Conservation (phyloP, 2,329 filamentous ascomycete species). For the Xylariaceae sp. region DNA sequence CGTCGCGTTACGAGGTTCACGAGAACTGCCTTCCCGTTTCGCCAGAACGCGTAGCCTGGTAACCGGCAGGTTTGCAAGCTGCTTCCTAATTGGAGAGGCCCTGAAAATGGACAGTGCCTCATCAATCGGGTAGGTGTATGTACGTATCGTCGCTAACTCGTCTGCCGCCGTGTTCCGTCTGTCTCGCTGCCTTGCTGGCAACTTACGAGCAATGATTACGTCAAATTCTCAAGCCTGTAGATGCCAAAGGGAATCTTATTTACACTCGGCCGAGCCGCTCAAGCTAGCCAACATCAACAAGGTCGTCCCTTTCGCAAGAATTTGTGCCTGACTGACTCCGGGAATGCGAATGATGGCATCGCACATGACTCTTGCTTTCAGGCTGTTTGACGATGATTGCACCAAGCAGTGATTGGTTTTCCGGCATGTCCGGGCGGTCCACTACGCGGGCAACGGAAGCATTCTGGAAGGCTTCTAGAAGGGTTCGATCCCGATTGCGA, state of each 20-base stretch:
- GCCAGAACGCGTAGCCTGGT: conserved; percentile 12
- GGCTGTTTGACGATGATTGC: not conserved
- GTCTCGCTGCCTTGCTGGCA: no score
- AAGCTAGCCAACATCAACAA: no score
- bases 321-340: not conserved
- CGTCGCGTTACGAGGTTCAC: not conserved
- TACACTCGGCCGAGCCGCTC: no score
- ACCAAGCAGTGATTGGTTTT: conserved; percentile 6
- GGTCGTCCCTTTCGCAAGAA: not conserved
- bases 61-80: conserved; percentile 14
- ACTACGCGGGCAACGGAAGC: conserved; percentile 14
- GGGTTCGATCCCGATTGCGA: conserved; percentile 4
- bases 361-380: conserved; percentile 2
- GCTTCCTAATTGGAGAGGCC: not conserved
- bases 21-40: conserved; percentile 10
- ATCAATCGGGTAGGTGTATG: conserved; percentile 1
- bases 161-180: not conserved
- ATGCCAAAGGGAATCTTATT: no score
- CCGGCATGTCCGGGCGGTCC: conserved; percentile 21
- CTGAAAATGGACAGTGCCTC: not conserved
- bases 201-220: no score
- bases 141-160: not conserved
- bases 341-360: not conserved
- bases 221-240: no score
- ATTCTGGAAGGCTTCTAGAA: conserved; percentile 26